phyloP scores from a whole-genome alignment of 148 eudicot species.

The Vaccinium vitisidaea region DNA sequence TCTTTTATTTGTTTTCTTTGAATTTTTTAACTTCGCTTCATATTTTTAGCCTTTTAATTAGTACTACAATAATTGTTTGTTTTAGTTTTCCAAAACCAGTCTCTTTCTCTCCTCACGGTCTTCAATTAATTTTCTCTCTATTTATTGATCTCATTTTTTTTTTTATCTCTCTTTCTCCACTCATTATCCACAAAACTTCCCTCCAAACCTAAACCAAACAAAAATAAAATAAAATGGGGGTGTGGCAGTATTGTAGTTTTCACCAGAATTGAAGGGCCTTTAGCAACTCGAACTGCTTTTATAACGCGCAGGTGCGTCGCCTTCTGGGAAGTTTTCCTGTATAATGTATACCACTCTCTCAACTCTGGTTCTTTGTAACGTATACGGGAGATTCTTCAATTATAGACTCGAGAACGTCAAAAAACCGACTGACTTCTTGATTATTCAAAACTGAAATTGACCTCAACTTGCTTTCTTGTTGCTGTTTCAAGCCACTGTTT shows the following conservation, averaged over 20 bases:
- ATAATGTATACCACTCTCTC: conserved; percentile 6
- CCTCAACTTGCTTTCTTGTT: not conserved
- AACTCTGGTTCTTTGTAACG: not conserved
- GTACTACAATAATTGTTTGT: too few species aligned
- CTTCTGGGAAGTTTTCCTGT: not conserved
- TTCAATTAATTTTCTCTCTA: too few species aligned
- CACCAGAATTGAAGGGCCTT: not conserved
- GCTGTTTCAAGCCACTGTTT: not conserved
- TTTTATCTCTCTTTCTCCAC: too few species aligned
- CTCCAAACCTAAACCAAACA: too few species aligned
- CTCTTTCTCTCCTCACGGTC: too few species aligned
- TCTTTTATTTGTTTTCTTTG: too few species aligned
- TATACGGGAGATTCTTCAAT: conserved; percentile 13
- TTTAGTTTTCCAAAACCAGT: too few species aligned
- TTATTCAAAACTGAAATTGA: not conserved
- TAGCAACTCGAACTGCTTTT: not conserved
- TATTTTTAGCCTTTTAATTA: too few species aligned
- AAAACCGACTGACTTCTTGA: not conserved
- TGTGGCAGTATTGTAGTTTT: conserved; percentile 8
- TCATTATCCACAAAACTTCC: too few species aligned
- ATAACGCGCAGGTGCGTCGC: not conserved
- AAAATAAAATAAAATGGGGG: too few species aligned
- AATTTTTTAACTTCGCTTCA: too few species aligned
- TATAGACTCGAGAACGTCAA: not conserved
- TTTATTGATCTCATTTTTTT: too few species aligned